Evolutionary conservation across 2,329 filamentous ascomycete species (phyloP), one percentile per base, ranked within the genome.

Genomic region (Fusarium penzigii): DNA sequence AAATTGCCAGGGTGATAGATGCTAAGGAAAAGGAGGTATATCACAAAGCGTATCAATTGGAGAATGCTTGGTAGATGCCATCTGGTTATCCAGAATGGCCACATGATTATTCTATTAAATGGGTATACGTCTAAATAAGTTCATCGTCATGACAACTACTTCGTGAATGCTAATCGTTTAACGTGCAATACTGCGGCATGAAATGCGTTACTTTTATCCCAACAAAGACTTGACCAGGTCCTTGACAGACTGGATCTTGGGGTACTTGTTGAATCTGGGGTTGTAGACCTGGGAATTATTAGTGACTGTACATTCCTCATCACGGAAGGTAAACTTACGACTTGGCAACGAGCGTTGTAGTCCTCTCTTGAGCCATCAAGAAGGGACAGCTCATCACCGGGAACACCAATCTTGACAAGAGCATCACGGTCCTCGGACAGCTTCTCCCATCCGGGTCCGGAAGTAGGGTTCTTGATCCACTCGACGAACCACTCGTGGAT

Each of bases 391-490:
- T 63, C 61, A 7, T 62, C 17, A 6, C 61, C 61, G 10, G 61
- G 61, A 25, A 62, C 58, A 13, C 61, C 61, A 9, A 63, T 46
- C 54, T 63, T 63, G 17, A 49, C 58, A 25, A 63, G 7, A 16
- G 50, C 48, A 36, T 53, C 57, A 13, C 53, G 39, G 13, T 41
- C n/a, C 9, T 43, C 48, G 17, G 43, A 46, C 13, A 65, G 66
- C 29, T 68, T 69, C 11, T 64, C 62, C 74, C 74, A 77, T 17
- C 73, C 75, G 36, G 75, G 74, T 2, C 73, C 71, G 6, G 68
- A 70, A 29, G 65, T 51, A 0, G 74, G 74, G 55, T 75, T 68
- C 65, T 76, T 77, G 56, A 77, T 74, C 72, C 73, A 77, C 4
- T 62, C 57, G 2, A 77, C 72, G 25, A 77, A 73, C 73, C 73